These are phyloP conservation scores for Sporothrix pseudoabietina DNA, from an alignment of 2,329 filamentous ascomycete genomes.

Conservation along the genomic window DNA sequence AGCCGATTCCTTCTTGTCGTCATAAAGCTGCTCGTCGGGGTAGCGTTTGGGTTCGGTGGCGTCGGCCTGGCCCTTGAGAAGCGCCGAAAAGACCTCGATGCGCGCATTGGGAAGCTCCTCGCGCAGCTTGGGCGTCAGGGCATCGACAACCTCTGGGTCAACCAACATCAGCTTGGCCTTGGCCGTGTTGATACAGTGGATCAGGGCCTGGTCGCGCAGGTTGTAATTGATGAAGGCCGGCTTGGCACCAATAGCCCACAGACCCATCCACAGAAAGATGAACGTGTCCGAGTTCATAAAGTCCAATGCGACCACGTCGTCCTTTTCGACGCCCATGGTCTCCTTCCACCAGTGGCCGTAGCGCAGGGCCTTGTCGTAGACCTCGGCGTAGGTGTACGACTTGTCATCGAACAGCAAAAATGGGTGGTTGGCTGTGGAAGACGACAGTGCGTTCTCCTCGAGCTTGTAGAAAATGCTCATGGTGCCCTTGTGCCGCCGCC, in stretches of 20 bases:
- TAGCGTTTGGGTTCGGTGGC: constrained; percentile 57
- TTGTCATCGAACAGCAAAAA: constrained; percentile 70
- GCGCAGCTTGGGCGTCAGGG: constrained; percentile 61
- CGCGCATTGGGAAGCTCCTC: constrained; percentile 54
- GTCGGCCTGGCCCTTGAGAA: constrained; percentile 57
- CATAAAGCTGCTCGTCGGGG: constrained; percentile 58
- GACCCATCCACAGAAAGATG: constrained; percentile 71
- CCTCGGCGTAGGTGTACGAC: constrained; percentile 72
- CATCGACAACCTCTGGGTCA: constrained; percentile 61
- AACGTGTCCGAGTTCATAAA: constrained; percentile 81
- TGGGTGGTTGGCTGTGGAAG: constrained; percentile 54
- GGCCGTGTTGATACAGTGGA: constrained; percentile 73
- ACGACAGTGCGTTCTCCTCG: constrained; percentile 63
- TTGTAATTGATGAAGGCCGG: constrained; percentile 92
- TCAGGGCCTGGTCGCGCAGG: constrained; percentile 67
- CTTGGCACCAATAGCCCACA: constrained; percentile 81
- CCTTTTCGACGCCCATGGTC: constrained; percentile 62
- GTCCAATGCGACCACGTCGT: constrained; percentile 78
- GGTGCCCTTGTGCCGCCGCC: constrained; percentile 59
- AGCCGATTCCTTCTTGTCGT: constrained; percentile 58
- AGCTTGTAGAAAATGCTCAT: constrained; percentile 75
- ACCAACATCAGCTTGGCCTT: constrained; percentile 68
- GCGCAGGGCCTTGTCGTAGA: constrained; percentile 69
- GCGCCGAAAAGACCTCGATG: constrained; percentile 63
- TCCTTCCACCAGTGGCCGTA: constrained; percentile 76